Evolutionary conservation across 768 basidiomycete genomes (phyloP), one percentile per base, ranked within the genome.

Genomic region (Lactifluus hygrophoroides): DNA sequence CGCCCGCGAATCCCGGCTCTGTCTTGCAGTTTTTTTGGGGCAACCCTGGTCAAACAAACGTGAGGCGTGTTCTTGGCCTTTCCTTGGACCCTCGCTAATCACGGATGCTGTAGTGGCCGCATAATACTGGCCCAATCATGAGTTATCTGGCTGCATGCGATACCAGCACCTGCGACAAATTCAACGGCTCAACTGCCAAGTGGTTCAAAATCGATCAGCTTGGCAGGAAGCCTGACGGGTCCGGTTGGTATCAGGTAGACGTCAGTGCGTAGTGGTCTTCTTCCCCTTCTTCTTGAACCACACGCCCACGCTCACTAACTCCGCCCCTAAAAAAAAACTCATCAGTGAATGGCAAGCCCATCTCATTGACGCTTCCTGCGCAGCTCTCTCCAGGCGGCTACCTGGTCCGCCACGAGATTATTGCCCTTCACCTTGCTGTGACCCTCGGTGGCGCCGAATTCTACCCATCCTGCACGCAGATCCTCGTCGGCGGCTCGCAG

Each of bases 321-420:
- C n/a, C 38, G 17, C 38, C 10, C 38, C 6, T 17, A 17, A 30
- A 28, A 14, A 16, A 5, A 38, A 37, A 23, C 10, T 11, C 30
- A 1, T 9, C 35, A 70, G 70, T 67, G 64, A 63, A 67, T 30
- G 66, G 67, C 32, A 14, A 52, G 5, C 59, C 69, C 27, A 59
- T 62, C 57, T 56, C 57, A 32, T 47, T 74, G 51, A 74, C 66
- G 2, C 63, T 76, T 40, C 74, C 73, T n/a, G 21, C 47, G 19
- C 78, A 76, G 45, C 68, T 91, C 54, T 75, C 80, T 2, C 71
- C 84, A 3, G 89, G 89, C 5, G 80, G 85, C 64, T 90, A 90
- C 69, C 74, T 91, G 58, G 69, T 90, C 66, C 85, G 88, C 1
- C 83, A 88, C 68, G 88, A 91, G 68, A 85, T 90, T 69, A 84